A percentile compares a stretch with the other conserved stretches of the same genome.
phyloP scores from a whole-genome alignment of 208 protist genomes.

The Leishmania braziliensis region DNA sequence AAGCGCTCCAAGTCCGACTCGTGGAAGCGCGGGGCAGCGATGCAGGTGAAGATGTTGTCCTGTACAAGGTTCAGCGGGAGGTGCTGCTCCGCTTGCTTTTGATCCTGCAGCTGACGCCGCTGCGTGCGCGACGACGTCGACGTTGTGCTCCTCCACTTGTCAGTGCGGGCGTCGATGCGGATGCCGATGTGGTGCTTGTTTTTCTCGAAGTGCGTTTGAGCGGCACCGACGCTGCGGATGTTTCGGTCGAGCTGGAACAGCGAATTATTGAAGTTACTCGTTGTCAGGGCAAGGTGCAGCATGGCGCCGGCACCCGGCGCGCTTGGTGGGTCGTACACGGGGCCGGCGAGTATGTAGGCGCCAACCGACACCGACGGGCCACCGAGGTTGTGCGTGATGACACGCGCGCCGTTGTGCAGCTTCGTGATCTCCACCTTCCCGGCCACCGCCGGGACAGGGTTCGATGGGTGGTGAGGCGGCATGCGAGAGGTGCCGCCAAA shows the following conservation, averaged over 20 bases:
- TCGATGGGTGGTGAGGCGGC: conserved; percentile 15
- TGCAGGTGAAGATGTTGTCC: conserved; percentile 82
- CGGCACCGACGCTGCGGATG: conserved; percentile 75
- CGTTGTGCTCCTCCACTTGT: conserved; percentile 60
- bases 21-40: conserved; percentile 80
- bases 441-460: not conserved
- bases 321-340: conserved; percentile 74
- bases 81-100: conserved; percentile 26
- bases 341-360: conserved; percentile 82
- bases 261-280: conserved; percentile 84
- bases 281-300: conserved; percentile 81
- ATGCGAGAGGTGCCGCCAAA: conserved; percentile 28
- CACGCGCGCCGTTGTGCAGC: conserved; percentile 79
- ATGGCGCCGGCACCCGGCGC: conserved; percentile 72
- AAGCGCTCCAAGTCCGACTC: conserved; percentile 84
- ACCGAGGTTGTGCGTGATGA: conserved; percentile 79
- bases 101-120: conserved; percentile 11
- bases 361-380: conserved; percentile 78
- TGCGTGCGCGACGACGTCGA: conserved; percentile 20
- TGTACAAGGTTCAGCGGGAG: conserved; percentile 72
- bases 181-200: conserved; percentile 86
- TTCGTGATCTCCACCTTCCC: conserved; percentile 70
- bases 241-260: conserved; percentile 87
- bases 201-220: conserved; percentile 75
- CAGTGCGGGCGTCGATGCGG: conserved; percentile 69